phyloP scores from a whole-genome alignment of 495 filamentous ascomycete species.

The Daldinia caldariorum region DNA sequence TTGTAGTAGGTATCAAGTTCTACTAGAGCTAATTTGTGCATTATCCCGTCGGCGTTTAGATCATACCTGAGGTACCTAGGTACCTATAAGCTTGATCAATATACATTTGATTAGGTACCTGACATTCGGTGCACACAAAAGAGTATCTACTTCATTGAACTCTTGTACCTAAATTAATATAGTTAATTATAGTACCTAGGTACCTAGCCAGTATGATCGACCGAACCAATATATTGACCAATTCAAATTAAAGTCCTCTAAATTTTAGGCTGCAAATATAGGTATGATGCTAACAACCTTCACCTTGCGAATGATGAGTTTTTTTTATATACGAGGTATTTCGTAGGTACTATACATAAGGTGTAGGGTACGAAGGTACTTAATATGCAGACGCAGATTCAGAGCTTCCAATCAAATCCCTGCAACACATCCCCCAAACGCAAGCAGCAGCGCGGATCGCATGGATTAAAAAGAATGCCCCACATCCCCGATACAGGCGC shows the following conservation, averaged over 20 bases:
- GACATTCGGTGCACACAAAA: too few species aligned
- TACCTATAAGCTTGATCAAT: neutral
- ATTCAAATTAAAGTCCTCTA: neutral
- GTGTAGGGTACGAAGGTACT: neutral
- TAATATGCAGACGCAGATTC: neutral
- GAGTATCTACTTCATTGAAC: too few species aligned
- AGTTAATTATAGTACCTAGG: neutral
- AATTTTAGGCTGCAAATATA: neutral
- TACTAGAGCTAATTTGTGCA: neutral
- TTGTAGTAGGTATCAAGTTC: too few species aligned
- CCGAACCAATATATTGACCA: neutral
- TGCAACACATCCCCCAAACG: slow-evolving; percentile 45
- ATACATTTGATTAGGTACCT: too few species aligned
- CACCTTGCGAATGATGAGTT: neutral
- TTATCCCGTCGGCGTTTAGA: slow-evolving; percentile 4
- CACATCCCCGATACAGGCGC: slow-evolving; percentile 38
- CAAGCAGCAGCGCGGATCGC: slow-evolving; percentile 34
- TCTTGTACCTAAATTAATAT: neutral
- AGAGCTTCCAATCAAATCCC: slow-evolving; percentile 24
- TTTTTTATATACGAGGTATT: neutral
- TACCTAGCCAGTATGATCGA: neutral
- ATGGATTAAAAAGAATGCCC: slow-evolving; percentile 7
- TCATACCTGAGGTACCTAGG: too few species aligned
- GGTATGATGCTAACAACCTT: neutral
- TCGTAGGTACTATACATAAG: neutral